Evolutionary conservation across 805 yeast genomes (phyloP).

Genomic region (Citeromyces matritensis): DNA sequence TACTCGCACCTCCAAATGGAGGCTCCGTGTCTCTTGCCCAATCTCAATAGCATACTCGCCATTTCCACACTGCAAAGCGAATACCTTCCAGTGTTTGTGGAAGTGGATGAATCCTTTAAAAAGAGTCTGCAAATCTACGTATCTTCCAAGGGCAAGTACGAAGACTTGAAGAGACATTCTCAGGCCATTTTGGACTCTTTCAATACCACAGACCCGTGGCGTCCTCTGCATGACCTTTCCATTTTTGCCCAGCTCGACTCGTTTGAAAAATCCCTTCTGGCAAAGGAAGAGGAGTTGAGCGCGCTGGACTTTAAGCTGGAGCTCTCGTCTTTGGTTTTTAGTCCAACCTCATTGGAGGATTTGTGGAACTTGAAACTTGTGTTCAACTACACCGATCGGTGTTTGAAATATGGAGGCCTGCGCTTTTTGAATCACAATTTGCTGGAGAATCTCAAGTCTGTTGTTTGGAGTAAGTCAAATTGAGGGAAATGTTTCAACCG

Average conservation of each 20-base stretch:
- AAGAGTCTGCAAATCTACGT: slow-evolving; percentile 33
- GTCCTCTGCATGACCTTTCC: neutral
- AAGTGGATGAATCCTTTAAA: slow-evolving; percentile 24
- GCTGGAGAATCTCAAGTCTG: slow-evolving; percentile 33
- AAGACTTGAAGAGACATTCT: slow-evolving; percentile 7
- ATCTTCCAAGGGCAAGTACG: slow-evolving; percentile 26
- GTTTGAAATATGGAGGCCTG: slow-evolving; percentile 12
- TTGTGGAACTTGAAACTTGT: slow-evolving; percentile 49
- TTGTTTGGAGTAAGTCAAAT: slow-evolving; percentile 16
- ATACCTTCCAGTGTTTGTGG: slow-evolving; percentile 38
- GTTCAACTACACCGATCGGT: slow-evolving; percentile 42
- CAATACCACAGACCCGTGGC: slow-evolving; percentile 1
- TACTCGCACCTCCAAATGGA: slow-evolving; percentile 17
- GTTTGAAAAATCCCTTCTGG: slow-evolving; percentile 1
- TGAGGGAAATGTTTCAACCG: no score
- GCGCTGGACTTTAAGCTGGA: slow-evolving; percentile 43
- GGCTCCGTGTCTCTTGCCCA: slow-evolving; percentile 64
- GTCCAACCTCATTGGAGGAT: slow-evolving; percentile 32
- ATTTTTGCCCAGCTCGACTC: neutral
- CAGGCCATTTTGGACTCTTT: neutral
- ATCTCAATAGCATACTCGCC: slow-evolving; percentile 27
- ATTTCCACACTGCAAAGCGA: slow-evolving; percentile 31
- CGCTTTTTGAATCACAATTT: slow-evolving; percentile 32
- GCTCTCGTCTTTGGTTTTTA: slow-evolving; percentile 22
- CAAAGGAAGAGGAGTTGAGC: slow-evolving; percentile 18